Evolutionary conservation across 106 monocot species (phyloP).

Genomic region (Phalaenopsis aphrodite): DNA sequence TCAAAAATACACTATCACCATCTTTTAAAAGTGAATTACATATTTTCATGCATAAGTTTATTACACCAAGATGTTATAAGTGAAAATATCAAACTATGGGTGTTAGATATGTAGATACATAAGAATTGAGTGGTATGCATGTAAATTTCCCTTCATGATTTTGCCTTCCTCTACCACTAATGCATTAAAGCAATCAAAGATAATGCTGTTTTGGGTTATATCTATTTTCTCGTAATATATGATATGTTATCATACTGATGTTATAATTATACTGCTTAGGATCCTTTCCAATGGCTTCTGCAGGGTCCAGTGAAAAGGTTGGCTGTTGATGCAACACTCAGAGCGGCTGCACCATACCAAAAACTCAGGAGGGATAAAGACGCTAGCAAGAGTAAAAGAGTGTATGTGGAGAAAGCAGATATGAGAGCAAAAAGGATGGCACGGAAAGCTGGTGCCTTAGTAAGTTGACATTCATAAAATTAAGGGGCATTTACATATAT

Average conservation of each 20-base stretch:
- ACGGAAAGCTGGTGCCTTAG: conserved; percentile 91
- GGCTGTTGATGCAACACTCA: conserved; percentile 97
- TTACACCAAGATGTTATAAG: no score
- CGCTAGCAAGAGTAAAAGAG: conserved; percentile 53
- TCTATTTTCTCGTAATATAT: background rate
- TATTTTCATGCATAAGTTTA: no score
- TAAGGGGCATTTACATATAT: no score
- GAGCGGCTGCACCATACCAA: conserved; percentile 99
- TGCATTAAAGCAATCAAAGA: background rate
- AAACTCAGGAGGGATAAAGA: conserved; percentile 83
- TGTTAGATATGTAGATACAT: no score
- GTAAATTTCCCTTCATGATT: no score
- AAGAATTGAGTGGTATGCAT: no score
- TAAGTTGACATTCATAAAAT: conserved; percentile 17
- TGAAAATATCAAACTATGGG: no score
- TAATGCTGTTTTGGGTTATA: background rate
- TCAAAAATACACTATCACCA: no score
- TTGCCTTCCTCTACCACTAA: background rate
- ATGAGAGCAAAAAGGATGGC: conserved; percentile 99
- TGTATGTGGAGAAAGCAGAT: conserved; percentile 92
- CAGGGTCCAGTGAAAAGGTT: conserved; percentile 92
- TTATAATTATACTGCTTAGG: background rate
- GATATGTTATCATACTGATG: background rate
- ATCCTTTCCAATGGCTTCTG: conserved; percentile 4
- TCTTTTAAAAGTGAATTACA: no score